Base-by-base conservation (phyloP, 1,284 basidiomycete genomes). In the Schizophyllum commune region DNA sequence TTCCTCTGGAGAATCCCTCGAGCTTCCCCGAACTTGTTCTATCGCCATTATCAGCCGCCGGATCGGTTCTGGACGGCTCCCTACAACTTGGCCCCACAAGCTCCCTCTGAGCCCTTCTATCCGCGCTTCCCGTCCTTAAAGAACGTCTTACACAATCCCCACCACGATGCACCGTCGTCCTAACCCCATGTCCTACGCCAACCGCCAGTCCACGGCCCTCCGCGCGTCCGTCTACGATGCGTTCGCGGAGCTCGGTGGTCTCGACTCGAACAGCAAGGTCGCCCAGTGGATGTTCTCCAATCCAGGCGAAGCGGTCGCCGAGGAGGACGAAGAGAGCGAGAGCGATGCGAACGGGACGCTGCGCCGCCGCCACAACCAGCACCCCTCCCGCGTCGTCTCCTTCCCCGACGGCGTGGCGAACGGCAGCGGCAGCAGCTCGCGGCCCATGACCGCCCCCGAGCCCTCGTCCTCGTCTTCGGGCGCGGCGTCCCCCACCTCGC, bases 241-340 rank as follows among this genome's bases (percentile, higher is more conserved):
- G 58, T 73, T 72, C 52, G 61, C 70, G 32, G 69, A 72, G 58
- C 66, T 74, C 8, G 72, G 72, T 27, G 72, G 68, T 1, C 66
- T 74, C 8, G 71, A 74, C 61, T 61, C 67, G 6, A 69, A 72
- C 61, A 73, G 68, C 59, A 63, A 66, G 27, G 62, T 72, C 39
- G 70, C 68, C 11, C 64, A 70, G 52, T 74, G 71, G 71, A 69
- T 74, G 66, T 72, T 73, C 62, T 64, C 61, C 57, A 69, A 71
- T 52, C 64, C 64, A 39, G 55, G 17, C 55, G 47, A 13, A 19
- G 59, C 57, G 52, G 33, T 65, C 3, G 55, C 65, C 1, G 61
- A 64, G 32, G 57, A 55, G 9, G 58, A 62, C 32, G 20, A 17
- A 52, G 52, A 55, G 39, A 47, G 13, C 39, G 39, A 17, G 39